Evolutionary conservation across 352 stramenopile genomes (phyloP), one percentile per base, ranked within the genome.

Genomic region (Pythium brachiatum): DNA sequence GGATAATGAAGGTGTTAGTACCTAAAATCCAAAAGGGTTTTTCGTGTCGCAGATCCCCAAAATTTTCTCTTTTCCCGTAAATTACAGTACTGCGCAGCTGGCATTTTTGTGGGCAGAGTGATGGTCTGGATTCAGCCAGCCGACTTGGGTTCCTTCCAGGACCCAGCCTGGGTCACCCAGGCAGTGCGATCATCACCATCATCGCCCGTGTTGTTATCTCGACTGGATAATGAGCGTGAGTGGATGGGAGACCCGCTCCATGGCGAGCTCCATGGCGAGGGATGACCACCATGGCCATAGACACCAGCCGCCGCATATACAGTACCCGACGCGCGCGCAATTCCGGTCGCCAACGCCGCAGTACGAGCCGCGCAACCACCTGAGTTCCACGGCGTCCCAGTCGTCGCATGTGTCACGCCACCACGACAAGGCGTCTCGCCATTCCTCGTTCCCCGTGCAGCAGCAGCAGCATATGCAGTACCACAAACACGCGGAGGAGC

Each of bases 201-300:
- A 21, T 21, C 36, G 5, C 15, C n/a, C n/a, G n/a, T n/a, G n/a
- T n/a, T n/a, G n/a, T n/a, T n/a, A n/a, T n/a, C n/a, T n/a, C n/a
- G n/a, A n/a, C n/a, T n/a, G n/a, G n/a, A n/a, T 9, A 44, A 65
- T 66, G 60, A 66, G 60, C 52, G 51, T 57, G 60, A 56, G 53
- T 32, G 52, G 51, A 13, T 66, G 60, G 60, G 60, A 66, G 52
- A 66, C 59, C 39, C 50, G 59, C n/a, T 66, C 59, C 20, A 36
- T 46, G 31, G 26, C 60, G n/a, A 66, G 60, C 41, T 34, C 48
- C 39, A 38, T 65, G 32, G 47, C 51, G 20, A 56, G 50, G 27
- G 60, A 66, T 13, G 53, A 68, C n/a, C 53, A 34, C 34, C 53
- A 23, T 38, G 50, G 36, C 53, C 52, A 39, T 7, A 44, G 21